A percentile compares a stretch with the other conserved stretches of the same genome.
Conservation (phyloP, 768 basidiomycete genomes). For the Saitozyma podzolica region DNA sequence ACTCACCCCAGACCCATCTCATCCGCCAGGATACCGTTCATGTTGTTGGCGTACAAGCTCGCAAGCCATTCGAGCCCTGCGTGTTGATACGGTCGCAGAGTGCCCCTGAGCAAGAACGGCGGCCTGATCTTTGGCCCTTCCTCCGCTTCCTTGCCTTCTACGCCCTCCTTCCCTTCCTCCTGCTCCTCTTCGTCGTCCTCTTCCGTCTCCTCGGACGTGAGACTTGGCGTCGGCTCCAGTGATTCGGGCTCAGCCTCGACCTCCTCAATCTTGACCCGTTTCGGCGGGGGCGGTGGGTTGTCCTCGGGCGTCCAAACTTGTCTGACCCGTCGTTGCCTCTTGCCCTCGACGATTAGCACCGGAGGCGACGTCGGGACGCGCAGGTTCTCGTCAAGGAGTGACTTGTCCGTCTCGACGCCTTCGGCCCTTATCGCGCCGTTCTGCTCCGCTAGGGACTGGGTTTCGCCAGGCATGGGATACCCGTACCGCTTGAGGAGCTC, state of each 20-base stretch:
- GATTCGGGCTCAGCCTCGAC: constrained; percentile 15
- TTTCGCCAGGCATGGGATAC: constrained; percentile 32
- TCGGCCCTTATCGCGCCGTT: not conserved
- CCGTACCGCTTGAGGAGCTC: constrained; percentile 53
- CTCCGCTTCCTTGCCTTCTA: constrained; percentile 17
- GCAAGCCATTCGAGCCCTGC: constrained; percentile 57
- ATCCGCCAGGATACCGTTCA: constrained; percentile 65
- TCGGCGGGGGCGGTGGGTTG: constrained; percentile 19
- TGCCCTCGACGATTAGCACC: constrained; percentile 28
- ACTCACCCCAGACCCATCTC: constrained; percentile 93
- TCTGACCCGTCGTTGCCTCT: constrained; percentile 35
- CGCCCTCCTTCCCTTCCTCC: constrained; percentile 18
- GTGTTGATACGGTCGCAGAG: constrained; percentile 56
- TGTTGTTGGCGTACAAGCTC: constrained; percentile 53
- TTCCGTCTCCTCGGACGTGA: constrained; percentile 10
- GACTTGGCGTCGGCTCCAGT: constrained; percentile 8
- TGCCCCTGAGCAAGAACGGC: constrained; percentile 56
- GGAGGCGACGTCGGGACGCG: not conserved
- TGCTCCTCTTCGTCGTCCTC: constrained; percentile 21
- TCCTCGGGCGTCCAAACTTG: constrained; percentile 43
- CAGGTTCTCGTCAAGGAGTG: constrained; percentile 27
- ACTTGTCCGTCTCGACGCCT: constrained; percentile 16
- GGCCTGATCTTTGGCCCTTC: constrained; percentile 34
- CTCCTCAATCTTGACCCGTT: constrained; percentile 32
- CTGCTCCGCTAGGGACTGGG: not conserved